These are phyloP conservation scores for Claviceps fusiformis DNA, from an alignment of 2,329 filamentous ascomycete species.

Conservation along the genomic window DNA sequence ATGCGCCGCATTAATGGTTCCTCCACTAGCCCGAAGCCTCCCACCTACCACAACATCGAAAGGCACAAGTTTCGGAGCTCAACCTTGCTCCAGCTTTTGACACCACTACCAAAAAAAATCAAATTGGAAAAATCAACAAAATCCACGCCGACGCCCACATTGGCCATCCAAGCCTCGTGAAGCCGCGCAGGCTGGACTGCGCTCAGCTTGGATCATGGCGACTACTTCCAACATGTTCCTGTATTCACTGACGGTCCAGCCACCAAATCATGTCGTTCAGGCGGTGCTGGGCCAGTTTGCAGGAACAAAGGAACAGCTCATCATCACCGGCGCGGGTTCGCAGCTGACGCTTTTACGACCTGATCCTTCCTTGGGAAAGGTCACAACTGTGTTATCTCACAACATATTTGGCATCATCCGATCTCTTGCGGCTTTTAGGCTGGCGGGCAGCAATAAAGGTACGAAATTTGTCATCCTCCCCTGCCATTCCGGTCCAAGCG, in stretches of 20 bases:
- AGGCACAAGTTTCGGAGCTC: constrained; percentile 19
- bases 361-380: constrained; percentile 72
- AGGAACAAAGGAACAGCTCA: constrained; percentile 94
- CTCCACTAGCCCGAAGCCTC: constrained; percentile 15
- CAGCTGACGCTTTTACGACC: constrained; percentile 78
- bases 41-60: background rate
- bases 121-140: background rate
- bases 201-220: constrained; percentile 57
- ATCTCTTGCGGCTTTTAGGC: constrained; percentile 72
- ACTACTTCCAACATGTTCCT: constrained; percentile 98
- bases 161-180: constrained; percentile 15
- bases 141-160: constrained; percentile 8
- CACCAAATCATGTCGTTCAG: constrained; percentile 76
- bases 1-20: constrained; percentile 24
- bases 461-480: constrained; percentile 39
- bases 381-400: constrained; percentile 75
- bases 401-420: constrained; percentile 95
- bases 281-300: constrained; percentile 91
- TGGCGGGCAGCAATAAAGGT: constrained; percentile 95
- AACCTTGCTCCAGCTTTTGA: constrained; percentile 8
- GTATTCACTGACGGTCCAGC: constrained; percentile 92
- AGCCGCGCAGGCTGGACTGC: constrained; percentile 38
- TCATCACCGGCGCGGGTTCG: constrained; percentile 85
- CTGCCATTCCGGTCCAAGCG: constrained; percentile 7
- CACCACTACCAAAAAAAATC: background rate